A percentile compares a stretch with the other conserved stretches of the same genome.
Conservation (phyloP, 2,329 filamentous ascomycete genomes). For the Helotiales sp. region DNA sequence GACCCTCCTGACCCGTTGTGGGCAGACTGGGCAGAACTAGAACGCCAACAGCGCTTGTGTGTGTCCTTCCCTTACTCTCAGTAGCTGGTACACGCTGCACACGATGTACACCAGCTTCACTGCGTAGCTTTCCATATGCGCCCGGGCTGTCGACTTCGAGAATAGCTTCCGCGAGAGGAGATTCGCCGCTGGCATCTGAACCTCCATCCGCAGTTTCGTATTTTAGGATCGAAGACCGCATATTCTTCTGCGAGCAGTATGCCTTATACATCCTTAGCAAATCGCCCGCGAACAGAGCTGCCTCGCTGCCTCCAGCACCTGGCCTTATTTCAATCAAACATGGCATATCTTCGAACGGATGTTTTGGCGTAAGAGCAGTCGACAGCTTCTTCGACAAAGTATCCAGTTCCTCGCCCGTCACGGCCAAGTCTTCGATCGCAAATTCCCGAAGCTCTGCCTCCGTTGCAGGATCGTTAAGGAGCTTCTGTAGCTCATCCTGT, state of each 20-base stretch:
- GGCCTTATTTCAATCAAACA: conserved; percentile 92
- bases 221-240: conserved; percentile 74
- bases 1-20: conserved; percentile 53
- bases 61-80: conserved; percentile 87
- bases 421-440: conserved; percentile 79
- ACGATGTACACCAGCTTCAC: conserved; percentile 92
- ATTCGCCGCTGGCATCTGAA: conserved; percentile 61
- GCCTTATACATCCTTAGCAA: conserved; percentile 87
- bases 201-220: conserved; percentile 76
- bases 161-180: conserved; percentile 82
- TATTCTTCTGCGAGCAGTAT: conserved; percentile 73
- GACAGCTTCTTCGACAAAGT: conserved; percentile 71
- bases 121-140: conserved; percentile 80
- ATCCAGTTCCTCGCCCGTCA: conserved; percentile 66
- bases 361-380: conserved; percentile 78
- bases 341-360: conserved; percentile 87
- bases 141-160: conserved; percentile 79
- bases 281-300: conserved; percentile 85
- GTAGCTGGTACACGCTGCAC: conserved; percentile 93
- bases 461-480: conserved; percentile 50
- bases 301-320: conserved; percentile 89
- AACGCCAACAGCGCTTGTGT: conserved; percentile 90
- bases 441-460: conserved; percentile 77
- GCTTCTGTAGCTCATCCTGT: conserved; percentile 57
- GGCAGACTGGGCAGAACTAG: conserved; percentile 89